Conservation (phyloP, 495 filamentous ascomycete species). For the Sabuloglossum arenarium region DNA sequence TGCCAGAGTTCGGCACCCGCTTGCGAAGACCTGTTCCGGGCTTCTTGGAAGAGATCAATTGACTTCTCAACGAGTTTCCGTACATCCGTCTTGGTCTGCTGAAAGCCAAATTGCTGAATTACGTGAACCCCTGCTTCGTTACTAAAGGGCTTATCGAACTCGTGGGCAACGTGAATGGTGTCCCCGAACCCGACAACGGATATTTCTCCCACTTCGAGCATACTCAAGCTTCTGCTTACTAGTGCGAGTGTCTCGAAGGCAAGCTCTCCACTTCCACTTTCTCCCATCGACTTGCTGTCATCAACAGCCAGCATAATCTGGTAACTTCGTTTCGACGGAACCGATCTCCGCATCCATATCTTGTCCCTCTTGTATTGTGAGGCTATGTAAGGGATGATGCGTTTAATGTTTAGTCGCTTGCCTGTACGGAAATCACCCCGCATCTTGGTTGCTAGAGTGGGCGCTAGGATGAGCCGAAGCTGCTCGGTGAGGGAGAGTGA, state of each 20-base stretch:
- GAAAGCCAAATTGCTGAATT: constrained; percentile 69
- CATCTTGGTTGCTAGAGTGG: constrained; percentile 86
- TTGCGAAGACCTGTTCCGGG: constrained; percentile 32
- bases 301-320: constrained; percentile 96
- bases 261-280: constrained; percentile 42
- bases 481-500: constrained; percentile 80
- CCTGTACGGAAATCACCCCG: constrained; percentile 94
- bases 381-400: constrained; percentile 97
- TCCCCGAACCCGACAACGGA: constrained; percentile 79
- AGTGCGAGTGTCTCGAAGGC: constrained; percentile 87
- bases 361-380: constrained; percentile 96
- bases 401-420: constrained; percentile 95
- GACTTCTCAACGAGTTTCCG: constrained; percentile 51
- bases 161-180: constrained; percentile 68
- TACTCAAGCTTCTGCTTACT: constrained; percentile 59
- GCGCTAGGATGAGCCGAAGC: constrained; percentile 82
- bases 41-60: constrained; percentile 62
- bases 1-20: constrained; percentile 85
- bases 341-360: constrained; percentile 92
- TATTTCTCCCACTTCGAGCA: constrained; percentile 85
- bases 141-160: constrained; percentile 65
- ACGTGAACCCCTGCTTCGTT: constrained; percentile 63
- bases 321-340: constrained; percentile 81
- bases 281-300: constrained; percentile 82
- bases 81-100: constrained; percentile 70